Evolutionary conservation across 1,284 basidiomycete genomes (phyloP), one percentile per base, ranked within the genome.

Genomic region (Sanghuangporus sanghuang): DNA sequence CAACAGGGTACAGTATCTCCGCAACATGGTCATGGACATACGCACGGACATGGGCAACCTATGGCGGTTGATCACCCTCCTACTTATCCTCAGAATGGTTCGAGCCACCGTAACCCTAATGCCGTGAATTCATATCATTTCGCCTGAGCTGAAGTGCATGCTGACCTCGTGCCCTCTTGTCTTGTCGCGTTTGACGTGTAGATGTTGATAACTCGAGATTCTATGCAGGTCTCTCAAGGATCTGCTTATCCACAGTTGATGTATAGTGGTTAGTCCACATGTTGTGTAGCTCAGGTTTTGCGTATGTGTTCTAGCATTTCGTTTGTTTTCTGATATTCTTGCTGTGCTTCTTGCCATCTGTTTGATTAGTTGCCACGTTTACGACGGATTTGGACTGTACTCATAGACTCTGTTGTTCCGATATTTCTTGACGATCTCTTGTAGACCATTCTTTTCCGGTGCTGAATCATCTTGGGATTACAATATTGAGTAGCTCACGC

Each of bases 241-340:
- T 14, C 59, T 8, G 50, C 48, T 36, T 60, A 60, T 35, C 53
- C 59, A 32, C 59, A 60, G n/a, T 39, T 60, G 18, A 52, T 60
- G 59, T 60, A 60, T 49, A 12, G 48, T 9, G 35, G 59, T 18
- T 60, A 23, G 48, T 57, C 54, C 27, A 32, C 27, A 32, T 32
- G 27, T 32, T 32, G 27, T 32, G 27, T 32, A 3, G 27, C 27
- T 32, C 27, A 32, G 27, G 5, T 32, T 32, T 32, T 32, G 27
- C 27, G 27, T 32, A 32, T 3, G 27, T 32, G 27, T 32, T 32
- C 27, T 32, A 32, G 27, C 27, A 32, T 32, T 32, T 32, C 27
- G 27, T 32, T 32, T 32, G 2, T 32, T 32, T 3, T 32, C 5
- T 32, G 27, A 32, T 32, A 32, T 32, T 32, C 27, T 32, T 32